Base-by-base conservation (phyloP, 192 early-diverging fungal species). In the Funneliformis geosporum region DNA sequence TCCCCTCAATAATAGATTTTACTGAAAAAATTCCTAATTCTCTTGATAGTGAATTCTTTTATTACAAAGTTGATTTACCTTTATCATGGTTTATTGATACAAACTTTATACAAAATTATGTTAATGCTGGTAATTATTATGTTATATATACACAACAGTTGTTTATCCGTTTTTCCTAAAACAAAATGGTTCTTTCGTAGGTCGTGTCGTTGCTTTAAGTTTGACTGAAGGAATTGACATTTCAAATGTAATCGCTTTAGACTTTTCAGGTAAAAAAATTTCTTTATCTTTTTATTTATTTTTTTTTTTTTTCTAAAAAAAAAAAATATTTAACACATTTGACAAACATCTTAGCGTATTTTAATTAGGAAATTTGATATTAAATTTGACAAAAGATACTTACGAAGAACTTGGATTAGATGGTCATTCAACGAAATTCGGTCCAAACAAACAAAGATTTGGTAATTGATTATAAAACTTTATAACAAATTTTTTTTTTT, bases 381-480 rank as follows among this genome's bases (percentile, higher is more conserved):
- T 87, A 42, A 82, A 81, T 10, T 67, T 87, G 25, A 85, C 82
- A 6, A 87, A 87, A 61, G 86, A 87, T 70, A 79, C 84, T 1
- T 87, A 87, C 38, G 86, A 87, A 39, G 73, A 82, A 28, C 79
- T 87, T 70, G 86, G 86, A 68, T 38, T 87, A 23, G 44, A 74
- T 1, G 86, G 86, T 0, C 60, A 73, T n/a, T 71, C 80, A 11
- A 74, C 86, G n/a, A 78, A 79, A 71, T 87, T 83, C 60, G 68
- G 80, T 25, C 69, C 80, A 14, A 28, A 81, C 43, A 67, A 74
- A 1, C 83, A 85, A 44, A 66, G 84, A 66, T 87, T 82, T 80
- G 75, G 85, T 86, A 84, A 27, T 78, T 39, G 10, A 27, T 60
- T 39, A 28, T 73, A 60, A 60, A 27, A 16, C 10, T 44, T 21